A percentile compares a stretch with the other conserved stretches of the same genome.
phyloP scores from a whole-genome alignment of 2,329 filamentous ascomycete species.

The Emmonsia crescens region DNA sequence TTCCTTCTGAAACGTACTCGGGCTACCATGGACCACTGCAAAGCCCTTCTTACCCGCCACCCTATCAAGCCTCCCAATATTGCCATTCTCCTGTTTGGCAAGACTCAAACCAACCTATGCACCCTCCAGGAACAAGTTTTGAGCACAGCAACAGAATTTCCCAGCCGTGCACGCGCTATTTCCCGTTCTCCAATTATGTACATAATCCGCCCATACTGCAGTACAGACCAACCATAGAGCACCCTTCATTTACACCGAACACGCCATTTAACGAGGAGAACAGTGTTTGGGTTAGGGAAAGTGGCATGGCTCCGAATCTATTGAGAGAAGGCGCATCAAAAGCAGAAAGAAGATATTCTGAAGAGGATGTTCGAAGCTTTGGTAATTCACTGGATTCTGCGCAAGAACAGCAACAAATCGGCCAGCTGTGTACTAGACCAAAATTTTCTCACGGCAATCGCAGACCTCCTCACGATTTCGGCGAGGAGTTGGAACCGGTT shows the following conservation, averaged over 20 bases:
- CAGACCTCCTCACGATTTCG: not conserved
- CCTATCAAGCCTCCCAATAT: not conserved
- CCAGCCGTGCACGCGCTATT: not conserved
- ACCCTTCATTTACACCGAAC: not conserved
- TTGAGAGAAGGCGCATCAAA: not conserved
- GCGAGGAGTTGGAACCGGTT: conserved; percentile 1
- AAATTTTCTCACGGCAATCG: not conserved
- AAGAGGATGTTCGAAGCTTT: not conserved
- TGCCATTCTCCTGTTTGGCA: not conserved
- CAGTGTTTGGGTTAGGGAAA: not conserved
- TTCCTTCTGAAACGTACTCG: not conserved
- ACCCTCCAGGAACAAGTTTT: not conserved
- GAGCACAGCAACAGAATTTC: not conserved
- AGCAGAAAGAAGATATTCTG: not conserved
- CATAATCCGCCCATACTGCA: not conserved
- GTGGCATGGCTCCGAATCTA: not conserved
- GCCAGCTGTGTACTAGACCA: not conserved
- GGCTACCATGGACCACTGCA: not conserved
- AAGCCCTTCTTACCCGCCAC: not conserved
- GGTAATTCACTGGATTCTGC: not conserved
- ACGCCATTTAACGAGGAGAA: not conserved
- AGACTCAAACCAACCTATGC: not conserved
- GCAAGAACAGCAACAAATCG: not conserved
- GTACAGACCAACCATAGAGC: not conserved
- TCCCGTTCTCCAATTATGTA: not conserved